Evolutionary conservation across 352 stramenopile species (phyloP).

Genomic region (Peronospora farinosa): DNA sequence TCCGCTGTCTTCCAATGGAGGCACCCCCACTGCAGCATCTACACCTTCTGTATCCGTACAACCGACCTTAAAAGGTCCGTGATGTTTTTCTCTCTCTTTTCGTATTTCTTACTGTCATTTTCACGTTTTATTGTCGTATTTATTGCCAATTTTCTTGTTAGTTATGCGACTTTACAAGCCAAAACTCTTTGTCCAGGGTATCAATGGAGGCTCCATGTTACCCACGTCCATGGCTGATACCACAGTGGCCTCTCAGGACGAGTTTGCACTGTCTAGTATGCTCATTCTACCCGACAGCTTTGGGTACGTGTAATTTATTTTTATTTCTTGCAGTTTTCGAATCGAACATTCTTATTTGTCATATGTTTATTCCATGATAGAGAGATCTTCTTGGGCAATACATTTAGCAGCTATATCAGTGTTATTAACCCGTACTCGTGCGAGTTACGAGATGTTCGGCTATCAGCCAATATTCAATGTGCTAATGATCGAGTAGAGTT

Average conservation of each 20-base stretch:
- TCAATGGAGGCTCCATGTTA: slow-evolving; percentile 47
- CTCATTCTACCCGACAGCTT: slow-evolving; percentile 89
- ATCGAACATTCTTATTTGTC: not conserved
- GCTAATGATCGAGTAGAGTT: slow-evolving; percentile 72
- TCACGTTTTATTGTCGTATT: not conserved
- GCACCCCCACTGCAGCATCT: slow-evolving; percentile 4
- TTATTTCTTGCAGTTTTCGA: not conserved
- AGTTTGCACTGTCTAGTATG: slow-evolving; percentile 84
- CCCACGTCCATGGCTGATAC: slow-evolving; percentile 46
- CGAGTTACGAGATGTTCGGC: slow-evolving; percentile 63
- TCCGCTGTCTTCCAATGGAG: slow-evolving; percentile 16
- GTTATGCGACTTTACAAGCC: slow-evolving; percentile 91
- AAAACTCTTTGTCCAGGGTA: slow-evolving; percentile 61
- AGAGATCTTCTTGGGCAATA: slow-evolving; percentile 90
- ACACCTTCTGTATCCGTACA: slow-evolving; percentile 33
- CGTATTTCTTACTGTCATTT: not conserved
- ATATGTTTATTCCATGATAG: slow-evolving; percentile 28
- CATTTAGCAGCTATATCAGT: slow-evolving; percentile 90
- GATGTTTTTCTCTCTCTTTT: not conserved
- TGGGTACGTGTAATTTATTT: slow-evolving; percentile 36
- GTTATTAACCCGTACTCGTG: slow-evolving; percentile 87
- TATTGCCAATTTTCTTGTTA: slow-evolving; percentile 11
- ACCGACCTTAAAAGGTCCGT: slow-evolving; percentile 70
- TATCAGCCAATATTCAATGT: slow-evolving; percentile 85
- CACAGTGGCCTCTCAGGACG: slow-evolving; percentile 52